phyloP scores from a whole-genome alignment of 139 green algal species.

The Parachlorella kessleri region DNA sequence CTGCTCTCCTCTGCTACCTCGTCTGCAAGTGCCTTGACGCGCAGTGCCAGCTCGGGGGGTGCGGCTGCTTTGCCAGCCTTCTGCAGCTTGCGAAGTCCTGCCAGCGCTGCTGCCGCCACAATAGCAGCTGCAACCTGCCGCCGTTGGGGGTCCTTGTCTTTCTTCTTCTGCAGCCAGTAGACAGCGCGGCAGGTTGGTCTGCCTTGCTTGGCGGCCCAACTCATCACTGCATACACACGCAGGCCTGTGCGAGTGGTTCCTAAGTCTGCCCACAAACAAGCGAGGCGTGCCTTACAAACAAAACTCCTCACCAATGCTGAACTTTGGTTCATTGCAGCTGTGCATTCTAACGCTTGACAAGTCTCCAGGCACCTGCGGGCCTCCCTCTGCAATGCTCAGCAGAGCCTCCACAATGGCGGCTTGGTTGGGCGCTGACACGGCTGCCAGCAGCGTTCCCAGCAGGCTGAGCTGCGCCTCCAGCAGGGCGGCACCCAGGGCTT shows the following conservation, averaged over 20 bases:
- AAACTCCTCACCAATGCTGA: no score
- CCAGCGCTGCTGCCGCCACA: constrained; percentile 46
- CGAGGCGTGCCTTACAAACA: neutral
- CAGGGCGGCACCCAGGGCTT: constrained; percentile 55
- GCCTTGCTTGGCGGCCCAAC: no score
- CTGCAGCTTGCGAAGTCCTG: constrained; percentile 42
- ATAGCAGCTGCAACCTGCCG: constrained; percentile 22
- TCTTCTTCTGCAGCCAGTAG: constrained; percentile 10
- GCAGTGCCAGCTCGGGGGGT: constrained; percentile 2
- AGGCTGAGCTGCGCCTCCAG: constrained; percentile 62
- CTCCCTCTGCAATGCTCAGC: constrained; percentile 2
- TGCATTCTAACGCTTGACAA: no score
- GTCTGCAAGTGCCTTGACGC: constrained; percentile 52
- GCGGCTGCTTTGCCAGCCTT: neutral
- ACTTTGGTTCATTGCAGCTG: no score
- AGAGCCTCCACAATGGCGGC: constrained; percentile 40
- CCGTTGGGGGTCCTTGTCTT: constrained; percentile 18
- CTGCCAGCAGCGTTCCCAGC: constrained; percentile 59
- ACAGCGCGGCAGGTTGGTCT: no score
- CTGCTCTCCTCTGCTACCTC: constrained; percentile 51
- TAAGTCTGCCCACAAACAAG: neutral
- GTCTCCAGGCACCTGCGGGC: neutral
- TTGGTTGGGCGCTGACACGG: constrained; percentile 46
- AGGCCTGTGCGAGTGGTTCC: no score
- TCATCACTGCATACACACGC: no score